Conservation (phyloP, 495 filamentous ascomycete species). For the Parachaetomium inaequale region DNA sequence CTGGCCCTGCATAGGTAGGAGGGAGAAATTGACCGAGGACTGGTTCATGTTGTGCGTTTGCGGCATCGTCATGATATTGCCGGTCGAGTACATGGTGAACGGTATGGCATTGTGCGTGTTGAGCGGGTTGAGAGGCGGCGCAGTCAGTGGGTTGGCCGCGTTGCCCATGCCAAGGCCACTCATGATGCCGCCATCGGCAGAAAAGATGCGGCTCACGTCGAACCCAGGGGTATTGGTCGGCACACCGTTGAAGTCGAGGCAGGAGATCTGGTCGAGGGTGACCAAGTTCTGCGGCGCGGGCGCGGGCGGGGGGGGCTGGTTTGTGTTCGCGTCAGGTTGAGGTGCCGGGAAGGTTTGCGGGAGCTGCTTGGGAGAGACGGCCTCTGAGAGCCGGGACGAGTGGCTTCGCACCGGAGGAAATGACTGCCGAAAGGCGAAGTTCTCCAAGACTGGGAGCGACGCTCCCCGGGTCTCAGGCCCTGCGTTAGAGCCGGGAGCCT, state of each 20-base stretch:
- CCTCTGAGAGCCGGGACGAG: conserved; percentile 7
- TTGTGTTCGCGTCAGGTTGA: neutral
- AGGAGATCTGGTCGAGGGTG: conserved; percentile 20
- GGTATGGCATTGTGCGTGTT: conserved; percentile 15
- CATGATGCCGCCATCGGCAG: conserved; percentile 5
- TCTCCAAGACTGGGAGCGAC: conserved; percentile 14
- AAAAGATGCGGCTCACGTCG: conserved; percentile 19
- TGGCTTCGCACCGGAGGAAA: neutral
- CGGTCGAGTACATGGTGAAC: conserved; percentile 19
- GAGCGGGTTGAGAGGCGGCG: neutral
- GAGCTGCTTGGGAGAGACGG: conserved; percentile 22
- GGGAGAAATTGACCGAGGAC: neutral
- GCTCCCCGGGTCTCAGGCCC: neutral
- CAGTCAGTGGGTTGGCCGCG: neutral
- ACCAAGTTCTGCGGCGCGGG: neutral
- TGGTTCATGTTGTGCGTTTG: conserved; percentile 1
- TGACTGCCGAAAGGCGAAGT: conserved; percentile 15
- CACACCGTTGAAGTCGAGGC: conserved; percentile 14
- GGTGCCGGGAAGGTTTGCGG: conserved; percentile 1
- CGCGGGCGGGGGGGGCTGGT: neutral
- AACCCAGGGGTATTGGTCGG: conserved; percentile 17
- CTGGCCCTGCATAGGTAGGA: neutral
- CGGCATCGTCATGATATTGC: conserved; percentile 19
- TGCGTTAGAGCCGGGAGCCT: neutral
- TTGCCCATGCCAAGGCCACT: neutral